Base-by-base conservation (phyloP, 1,139 yeast genomes). In the Debaryomyces subglobosus region DNA sequence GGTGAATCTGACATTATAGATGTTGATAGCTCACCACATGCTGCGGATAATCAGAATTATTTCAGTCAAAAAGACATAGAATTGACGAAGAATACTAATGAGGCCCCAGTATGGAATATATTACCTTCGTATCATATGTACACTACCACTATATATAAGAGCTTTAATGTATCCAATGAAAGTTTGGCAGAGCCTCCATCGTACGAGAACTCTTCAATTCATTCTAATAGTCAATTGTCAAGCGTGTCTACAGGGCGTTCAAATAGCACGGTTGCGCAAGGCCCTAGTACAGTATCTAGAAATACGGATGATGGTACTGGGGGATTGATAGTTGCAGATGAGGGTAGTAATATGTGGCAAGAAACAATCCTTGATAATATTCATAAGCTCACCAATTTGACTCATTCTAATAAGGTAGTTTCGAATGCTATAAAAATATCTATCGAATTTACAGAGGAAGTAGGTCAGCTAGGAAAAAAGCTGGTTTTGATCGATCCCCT, bases 341-440 rank as follows among this genome's bases (percentile, higher is more conserved):
- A 72, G 55, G 59, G 55, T 42, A 59, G 67, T 15, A 56, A 56
- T 34, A 49, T 57, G 30, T 74, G 78, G 78, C 64, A 68, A 44
- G 70, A 68, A 46, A 72, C 77, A 1, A 58, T 74, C 39, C 62
- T 74, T 49, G 77, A 72, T 53, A 72, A 74, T 56, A 64, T 72
- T 32, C 69, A 67, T 51, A 63, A 63, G 33, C 61, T 72, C 45
- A 66, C 68, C 42, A 68, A 72, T 51, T 62, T 73, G 57, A 60
- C 75, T 8, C 53, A 62, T 39, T 53, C 69, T 9, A 62, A 59
- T 29, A 72, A 71, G 45, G 49, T 47, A 13, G 53, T 56, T 35
- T 59, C 78, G 4, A 59, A 63, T 23, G 59, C 67, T 1, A 55
- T 74, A 2, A 57, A 66, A 10, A 61, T 73, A 20, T 55, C 65